Evolutionary conservation across 176 grass and related monocot species (phyloP).

Genomic region (Aegilops longissima): DNA sequence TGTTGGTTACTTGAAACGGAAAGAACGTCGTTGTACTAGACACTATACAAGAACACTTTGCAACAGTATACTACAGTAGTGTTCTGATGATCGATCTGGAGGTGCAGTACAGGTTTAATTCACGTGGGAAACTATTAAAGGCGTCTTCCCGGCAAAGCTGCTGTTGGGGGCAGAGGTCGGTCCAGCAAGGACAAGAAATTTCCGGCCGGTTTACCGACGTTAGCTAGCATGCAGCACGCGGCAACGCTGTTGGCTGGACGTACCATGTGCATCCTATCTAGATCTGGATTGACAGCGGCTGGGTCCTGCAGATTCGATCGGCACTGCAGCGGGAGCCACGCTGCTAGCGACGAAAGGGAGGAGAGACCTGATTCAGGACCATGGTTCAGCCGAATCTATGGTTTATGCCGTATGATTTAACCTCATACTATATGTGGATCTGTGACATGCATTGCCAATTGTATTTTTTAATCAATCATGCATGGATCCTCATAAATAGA

Average conservation of each 20-base stretch:
- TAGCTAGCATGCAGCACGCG: not conserved
- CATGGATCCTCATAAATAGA: too few relatives aligned
- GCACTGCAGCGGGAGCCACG: not conserved
- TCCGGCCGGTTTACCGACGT: constrained; percentile 16
- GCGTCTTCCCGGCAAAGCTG: not conserved
- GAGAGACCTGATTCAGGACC: too few relatives aligned
- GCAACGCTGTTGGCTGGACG: not conserved
- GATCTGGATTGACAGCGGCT: not conserved
- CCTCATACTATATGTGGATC: too few relatives aligned
- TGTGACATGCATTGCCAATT: too few relatives aligned
- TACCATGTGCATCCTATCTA: not conserved
- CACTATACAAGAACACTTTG: too few relatives aligned
- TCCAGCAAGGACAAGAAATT: not conserved
- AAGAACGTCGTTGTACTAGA: not conserved
- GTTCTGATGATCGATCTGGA: too few relatives aligned
- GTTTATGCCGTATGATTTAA: too few relatives aligned
- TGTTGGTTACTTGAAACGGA: not conserved
- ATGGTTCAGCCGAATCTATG: too few relatives aligned
- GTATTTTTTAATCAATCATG: too few relatives aligned
- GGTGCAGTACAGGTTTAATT: too few relatives aligned
- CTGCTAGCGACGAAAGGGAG: constrained; percentile 37
- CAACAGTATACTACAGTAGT: too few relatives aligned
- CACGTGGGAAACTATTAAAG: not conserved
- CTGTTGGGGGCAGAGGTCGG: not conserved
- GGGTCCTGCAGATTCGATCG: not conserved